These are phyloP conservation scores for Henckelia pumila DNA, from an alignment of 257 asterid genomes.

Conservation along the genomic window DNA sequence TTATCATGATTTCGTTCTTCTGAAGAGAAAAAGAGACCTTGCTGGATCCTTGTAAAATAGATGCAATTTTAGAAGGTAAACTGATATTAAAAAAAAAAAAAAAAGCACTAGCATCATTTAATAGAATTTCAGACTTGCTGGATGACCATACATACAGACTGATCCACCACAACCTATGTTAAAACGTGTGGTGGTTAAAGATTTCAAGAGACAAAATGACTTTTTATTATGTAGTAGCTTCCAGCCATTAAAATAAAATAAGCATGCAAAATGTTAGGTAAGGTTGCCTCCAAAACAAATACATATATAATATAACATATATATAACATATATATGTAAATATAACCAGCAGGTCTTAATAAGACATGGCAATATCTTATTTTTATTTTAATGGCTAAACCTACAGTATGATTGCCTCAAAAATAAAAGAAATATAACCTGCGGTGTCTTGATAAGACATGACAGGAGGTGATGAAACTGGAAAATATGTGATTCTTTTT, in stretches of 20 bases:
- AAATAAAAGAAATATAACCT: not conserved
- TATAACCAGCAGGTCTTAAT: constrained; percentile 24
- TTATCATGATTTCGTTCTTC: constrained; percentile 65
- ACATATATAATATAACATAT: too few species aligned
- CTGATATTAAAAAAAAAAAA: not conserved
- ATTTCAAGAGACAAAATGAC: not conserved
- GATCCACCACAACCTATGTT: constrained; percentile 4
- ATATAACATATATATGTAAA: too few species aligned
- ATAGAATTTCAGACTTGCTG: constrained; percentile 6
- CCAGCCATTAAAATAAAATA: constrained; percentile 3
- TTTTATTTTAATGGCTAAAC: not conserved
- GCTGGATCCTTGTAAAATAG: constrained; percentile 41
- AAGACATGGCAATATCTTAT: constrained; percentile 42
- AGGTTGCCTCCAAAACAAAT: constrained; percentile 21
- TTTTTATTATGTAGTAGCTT: not conserved
- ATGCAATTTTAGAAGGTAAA: constrained; percentile 18
- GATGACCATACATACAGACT: constrained; percentile 1
- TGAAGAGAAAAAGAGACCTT: constrained; percentile 44
- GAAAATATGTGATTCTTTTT: constrained; percentile 49
- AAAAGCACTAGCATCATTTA: constrained; percentile 15
- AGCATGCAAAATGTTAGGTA: constrained; percentile 32
- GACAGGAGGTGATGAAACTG: constrained; percentile 79
- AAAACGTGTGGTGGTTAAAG: constrained; percentile 5
- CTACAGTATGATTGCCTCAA: constrained; percentile 33
- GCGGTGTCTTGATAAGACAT: constrained; percentile 46